These are phyloP conservation scores for Starmerella scarabaei DNA, from an alignment of 805 yeast genomes.

Conservation along the genomic window DNA sequence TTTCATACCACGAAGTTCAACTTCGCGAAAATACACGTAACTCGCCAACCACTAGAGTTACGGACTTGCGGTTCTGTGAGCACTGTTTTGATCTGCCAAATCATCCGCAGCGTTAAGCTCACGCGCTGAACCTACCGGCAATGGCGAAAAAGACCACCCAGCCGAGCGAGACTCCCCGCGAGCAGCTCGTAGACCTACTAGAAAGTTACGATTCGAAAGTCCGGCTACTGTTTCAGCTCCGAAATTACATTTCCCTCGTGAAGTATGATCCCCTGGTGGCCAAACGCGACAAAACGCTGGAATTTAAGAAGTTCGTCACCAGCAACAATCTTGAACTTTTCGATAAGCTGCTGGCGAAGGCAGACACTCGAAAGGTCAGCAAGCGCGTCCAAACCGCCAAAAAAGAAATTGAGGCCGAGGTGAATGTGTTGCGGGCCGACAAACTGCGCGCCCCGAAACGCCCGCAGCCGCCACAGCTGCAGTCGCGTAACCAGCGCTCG, in stretches of 20 bases:
- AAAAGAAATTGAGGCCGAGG: conserved; percentile 6
- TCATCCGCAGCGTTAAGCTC: no score
- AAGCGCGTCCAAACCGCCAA: conserved; percentile 11
- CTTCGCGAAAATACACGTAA: no score
- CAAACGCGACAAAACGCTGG: conserved; percentile 25
- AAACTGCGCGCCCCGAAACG: not conserved
- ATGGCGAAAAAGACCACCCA: not conserved
- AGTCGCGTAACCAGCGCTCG: not conserved
- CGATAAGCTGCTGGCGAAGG: conserved; percentile 19
- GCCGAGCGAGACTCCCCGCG: not conserved
- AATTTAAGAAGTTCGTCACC: conserved; percentile 24
- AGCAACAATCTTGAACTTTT: conserved; percentile 28
- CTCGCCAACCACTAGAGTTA: no score
- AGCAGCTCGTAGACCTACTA: conserved; percentile 16
- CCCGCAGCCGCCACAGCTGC: not conserved
- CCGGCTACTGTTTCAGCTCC: conserved; percentile 30
- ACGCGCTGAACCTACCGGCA: not conserved
- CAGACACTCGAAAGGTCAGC: conserved; percentile 17
- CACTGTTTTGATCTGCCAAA: no score
- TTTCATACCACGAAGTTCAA: no score
- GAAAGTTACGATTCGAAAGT: conserved; percentile 28
- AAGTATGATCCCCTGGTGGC: conserved; percentile 29
- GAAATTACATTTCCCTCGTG: conserved; percentile 30
- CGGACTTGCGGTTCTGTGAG: no score
- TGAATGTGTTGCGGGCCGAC: not conserved